These are phyloP conservation scores for Scleroderma bovista DNA, from an alignment of 768 basidiomycete genomes.

Conservation along the genomic window DNA sequence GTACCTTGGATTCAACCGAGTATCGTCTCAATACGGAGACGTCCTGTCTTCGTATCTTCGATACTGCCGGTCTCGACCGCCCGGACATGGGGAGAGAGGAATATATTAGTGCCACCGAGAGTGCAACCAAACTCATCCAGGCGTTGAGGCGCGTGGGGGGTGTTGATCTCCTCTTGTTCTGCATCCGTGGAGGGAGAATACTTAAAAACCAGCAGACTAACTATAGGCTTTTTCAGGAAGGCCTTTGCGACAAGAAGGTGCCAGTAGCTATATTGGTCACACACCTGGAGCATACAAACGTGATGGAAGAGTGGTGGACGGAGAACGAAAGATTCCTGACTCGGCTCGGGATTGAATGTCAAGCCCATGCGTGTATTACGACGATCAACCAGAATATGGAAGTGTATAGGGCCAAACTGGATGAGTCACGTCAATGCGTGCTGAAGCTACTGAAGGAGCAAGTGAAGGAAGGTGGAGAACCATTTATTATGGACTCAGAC, in stretches of 20 bases:
- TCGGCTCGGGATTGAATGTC: slow-evolving; percentile 12
- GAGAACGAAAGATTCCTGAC: slow-evolving; percentile 18
- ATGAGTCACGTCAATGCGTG: not conserved
- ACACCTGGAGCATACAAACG: slow-evolving; percentile 29
- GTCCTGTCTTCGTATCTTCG: slow-evolving; percentile 24
- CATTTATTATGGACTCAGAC: slow-evolving; percentile 2
- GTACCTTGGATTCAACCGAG: slow-evolving; percentile 28
- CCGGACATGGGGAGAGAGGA: slow-evolving; percentile 18
- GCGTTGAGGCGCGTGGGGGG: slow-evolving; percentile 28
- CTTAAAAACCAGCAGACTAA: slow-evolving; percentile 22
- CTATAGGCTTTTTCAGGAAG: slow-evolving; percentile 29
- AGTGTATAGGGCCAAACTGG: not conserved
- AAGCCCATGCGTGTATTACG: slow-evolving; percentile 31
- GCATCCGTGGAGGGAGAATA: slow-evolving; percentile 30
- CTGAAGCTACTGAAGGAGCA: not conserved
- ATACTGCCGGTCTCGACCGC: slow-evolving; percentile 30
- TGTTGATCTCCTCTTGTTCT: slow-evolving; percentile 36
- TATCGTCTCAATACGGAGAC: slow-evolving; percentile 21
- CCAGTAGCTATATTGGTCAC: slow-evolving; percentile 29
- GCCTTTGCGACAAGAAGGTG: slow-evolving; percentile 28
- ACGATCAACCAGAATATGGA: slow-evolving; percentile 14
- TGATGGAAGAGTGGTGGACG: slow-evolving; percentile 34
- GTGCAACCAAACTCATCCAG: slow-evolving; percentile 30
- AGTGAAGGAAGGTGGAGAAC: not conserved
- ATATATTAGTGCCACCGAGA: slow-evolving; percentile 25